Evolutionary conservation across 169 alveolate species (phyloP), one percentile per base, ranked within the genome.

Genomic region (Cytauxzoon felis): DNA sequence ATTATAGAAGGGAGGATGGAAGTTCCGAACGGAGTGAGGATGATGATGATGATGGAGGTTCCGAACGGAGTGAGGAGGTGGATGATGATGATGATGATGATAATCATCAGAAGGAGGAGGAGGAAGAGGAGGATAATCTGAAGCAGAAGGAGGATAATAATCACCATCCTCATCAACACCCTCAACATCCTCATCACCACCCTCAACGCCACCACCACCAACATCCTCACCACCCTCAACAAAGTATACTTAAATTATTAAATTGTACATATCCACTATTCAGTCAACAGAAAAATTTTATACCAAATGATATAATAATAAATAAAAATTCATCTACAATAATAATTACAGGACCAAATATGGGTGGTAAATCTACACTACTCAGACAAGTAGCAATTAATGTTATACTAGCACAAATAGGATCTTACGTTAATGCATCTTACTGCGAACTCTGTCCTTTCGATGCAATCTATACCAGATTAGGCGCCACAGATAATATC

Each of bases 281-380:
- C 52, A n/a, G n/a, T n/a, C n/a, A n/a, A n/a, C 84, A 48, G 70
- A 53, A 43, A 18, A 57, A 48, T 62, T 93, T 89, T 81, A 85
- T 94, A 23, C 90, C 97, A 18, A 93, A 91, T 71, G 90, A 87
- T 53, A 53, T 88, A 18, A 50, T 43, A 32, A 65, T 92, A 3
- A 68, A 66, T 29, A 84, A 63, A 41, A 57, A 42, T 32, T 47
- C 50, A 45, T 27, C 58, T 0, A 52, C 80, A 5, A 41, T 93
- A 34, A 90, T 98, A 49, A 88, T 98, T 41, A 97, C 99, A 8
- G 99, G 99, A 0, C 99, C 99, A 26, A 98, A 98, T 80, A 98
- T 98, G 99, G 99, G 99, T 21, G 99, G 99, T 29, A 98, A 98
- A 85, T 92, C 98, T 30, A 98, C 99, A 0, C 73, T 96, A 16